Percentiles rank a stretch among this genome's conserved stretches.
These are phyloP conservation scores for Polytolypa hystricis DNA, from an alignment of 2,329 filamentous ascomycete species.

Conservation along the genomic window DNA sequence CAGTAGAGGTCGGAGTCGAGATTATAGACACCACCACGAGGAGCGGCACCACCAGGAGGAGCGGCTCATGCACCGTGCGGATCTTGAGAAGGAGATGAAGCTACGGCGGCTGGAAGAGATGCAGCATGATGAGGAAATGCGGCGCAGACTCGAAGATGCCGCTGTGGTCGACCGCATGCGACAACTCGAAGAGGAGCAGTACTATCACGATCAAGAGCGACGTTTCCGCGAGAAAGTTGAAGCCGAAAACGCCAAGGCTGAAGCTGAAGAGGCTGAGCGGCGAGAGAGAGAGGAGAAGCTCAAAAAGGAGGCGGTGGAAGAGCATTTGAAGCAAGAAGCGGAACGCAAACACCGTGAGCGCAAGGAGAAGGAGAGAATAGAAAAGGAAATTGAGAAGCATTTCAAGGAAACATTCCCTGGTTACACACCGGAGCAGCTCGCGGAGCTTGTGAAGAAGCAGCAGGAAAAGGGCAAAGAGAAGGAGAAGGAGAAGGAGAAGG, in stretches of 20 bases:
- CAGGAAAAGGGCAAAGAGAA: too few species aligned
- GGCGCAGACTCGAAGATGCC: constrained; percentile 14
- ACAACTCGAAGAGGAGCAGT: constrained; percentile 19
- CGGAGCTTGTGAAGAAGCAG: too few species aligned
- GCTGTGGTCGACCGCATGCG: constrained; percentile 16
- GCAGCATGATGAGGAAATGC: constrained; percentile 16
- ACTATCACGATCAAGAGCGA: constrained; percentile 36
- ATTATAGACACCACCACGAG: not conserved
- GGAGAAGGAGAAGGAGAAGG: constrained; percentile 21
- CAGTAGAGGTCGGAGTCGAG: too few species aligned
- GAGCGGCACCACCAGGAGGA: constrained; percentile 1
- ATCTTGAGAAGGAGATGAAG: constrained; percentile 22
- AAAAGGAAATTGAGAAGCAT: constrained; percentile 39
- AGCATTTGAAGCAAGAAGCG: constrained; percentile 41
- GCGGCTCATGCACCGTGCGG: constrained; percentile 6
- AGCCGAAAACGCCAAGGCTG: constrained; percentile 19
- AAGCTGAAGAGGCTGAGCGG: constrained; percentile 25
- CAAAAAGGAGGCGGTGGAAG: constrained; percentile 41
- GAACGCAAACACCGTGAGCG: constrained; percentile 39
- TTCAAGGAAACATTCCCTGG: constrained; percentile 28
- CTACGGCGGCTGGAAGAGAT: constrained; percentile 23
- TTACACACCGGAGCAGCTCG: too few species aligned
- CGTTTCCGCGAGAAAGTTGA: constrained; percentile 28
- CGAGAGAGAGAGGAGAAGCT: constrained; percentile 27
- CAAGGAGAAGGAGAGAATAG: constrained; percentile 38